These are phyloP conservation scores for Malassezia pachydermatis DNA, from an alignment of 1,284 basidiomycete species.

Conservation along the genomic window DNA sequence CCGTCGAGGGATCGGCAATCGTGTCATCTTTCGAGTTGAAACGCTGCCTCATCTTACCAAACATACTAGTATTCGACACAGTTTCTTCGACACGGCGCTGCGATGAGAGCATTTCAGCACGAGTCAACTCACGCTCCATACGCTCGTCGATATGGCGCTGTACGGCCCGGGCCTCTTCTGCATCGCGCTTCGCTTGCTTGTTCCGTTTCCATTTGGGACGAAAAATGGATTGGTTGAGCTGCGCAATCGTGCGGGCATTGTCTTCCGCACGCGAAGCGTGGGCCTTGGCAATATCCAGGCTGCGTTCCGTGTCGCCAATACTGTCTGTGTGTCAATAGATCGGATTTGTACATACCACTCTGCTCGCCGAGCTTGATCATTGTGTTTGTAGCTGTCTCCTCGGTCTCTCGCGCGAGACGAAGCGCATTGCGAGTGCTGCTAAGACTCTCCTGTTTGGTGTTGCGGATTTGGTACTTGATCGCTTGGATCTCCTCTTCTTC, in stretches of 20 bases:
- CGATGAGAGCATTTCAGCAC: constrained; percentile 63
- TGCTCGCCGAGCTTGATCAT: constrained; percentile 80
- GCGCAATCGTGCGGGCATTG: constrained; percentile 82
- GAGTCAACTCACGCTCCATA: constrained; percentile 55
- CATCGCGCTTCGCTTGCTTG: constrained; percentile 70
- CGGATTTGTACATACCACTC: constrained; percentile 59
- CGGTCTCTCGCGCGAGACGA: constrained; percentile 81
- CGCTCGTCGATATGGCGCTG: constrained; percentile 82
- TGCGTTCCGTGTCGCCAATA: constrained; percentile 87
- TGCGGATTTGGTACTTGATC: constrained; percentile 84
- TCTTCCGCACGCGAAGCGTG: constrained; percentile 81
- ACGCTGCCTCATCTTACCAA: constrained; percentile 23
- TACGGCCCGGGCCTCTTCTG: constrained; percentile 77
- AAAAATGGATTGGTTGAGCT: constrained; percentile 91
- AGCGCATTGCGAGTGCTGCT: constrained; percentile 84
- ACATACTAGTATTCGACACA: constrained; percentile 45
- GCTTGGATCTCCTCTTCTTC: constrained; percentile 92
- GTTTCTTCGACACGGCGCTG: constrained; percentile 75
- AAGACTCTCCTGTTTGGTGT: constrained; percentile 84
- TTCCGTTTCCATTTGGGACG: constrained; percentile 51
- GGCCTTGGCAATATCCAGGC: constrained; percentile 85
- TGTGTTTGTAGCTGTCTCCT: constrained; percentile 85
- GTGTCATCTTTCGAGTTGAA: constrained; percentile 39
- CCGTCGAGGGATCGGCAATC: constrained; percentile 55
- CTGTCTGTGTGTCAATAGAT: constrained; percentile 19